Percentiles rank a stretch among this genome's conserved stretches.
These are phyloP conservation scores for Lathyrus oleraceus DNA, from an alignment of 306 rosid genomes.

Conservation along the genomic window DNA sequence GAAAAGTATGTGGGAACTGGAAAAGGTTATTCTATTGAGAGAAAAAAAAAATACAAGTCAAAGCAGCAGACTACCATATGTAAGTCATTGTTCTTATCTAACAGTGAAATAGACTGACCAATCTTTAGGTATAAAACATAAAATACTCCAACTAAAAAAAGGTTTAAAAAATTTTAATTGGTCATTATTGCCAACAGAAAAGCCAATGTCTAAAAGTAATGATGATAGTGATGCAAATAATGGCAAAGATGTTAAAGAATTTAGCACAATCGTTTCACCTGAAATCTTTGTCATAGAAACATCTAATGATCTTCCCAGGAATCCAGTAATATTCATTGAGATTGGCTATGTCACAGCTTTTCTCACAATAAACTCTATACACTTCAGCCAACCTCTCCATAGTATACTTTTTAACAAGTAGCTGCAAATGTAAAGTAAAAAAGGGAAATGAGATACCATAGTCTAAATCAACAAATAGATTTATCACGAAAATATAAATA, in stretches of 20 bases:
- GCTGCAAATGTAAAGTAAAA: conserved; percentile 55
- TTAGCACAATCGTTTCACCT: conserved; percentile 53
- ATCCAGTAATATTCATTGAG: conserved; percentile 75
- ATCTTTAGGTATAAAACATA: too few species aligned
- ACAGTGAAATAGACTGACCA: too few species aligned
- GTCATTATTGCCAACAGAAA: conserved; percentile 14
- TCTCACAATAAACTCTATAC: conserved; percentile 65
- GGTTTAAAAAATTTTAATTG: neutral
- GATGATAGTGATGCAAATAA: neutral
- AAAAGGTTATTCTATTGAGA: too few species aligned
- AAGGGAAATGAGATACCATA: conserved; percentile 31
- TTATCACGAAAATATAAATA: conserved; percentile 1
- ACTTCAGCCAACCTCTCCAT: conserved; percentile 93
- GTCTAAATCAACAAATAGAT: conserved; percentile 22
- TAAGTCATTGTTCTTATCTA: too few species aligned
- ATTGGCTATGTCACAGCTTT: conserved; percentile 49
- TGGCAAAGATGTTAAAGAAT: neutral
- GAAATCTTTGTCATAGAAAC: conserved; percentile 95
- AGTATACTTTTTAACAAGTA: conserved; percentile 88
- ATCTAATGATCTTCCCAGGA: conserved; percentile 90
- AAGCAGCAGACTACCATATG: too few species aligned
- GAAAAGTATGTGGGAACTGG: too few species aligned
- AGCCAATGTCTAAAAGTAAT: conserved; percentile 14
- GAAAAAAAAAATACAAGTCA: too few species aligned
- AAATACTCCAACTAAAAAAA: too few species aligned